Evolutionary conservation across 345 rosid genomes (phyloP).

Genomic region (Rhodamnia rubescens): DNA sequence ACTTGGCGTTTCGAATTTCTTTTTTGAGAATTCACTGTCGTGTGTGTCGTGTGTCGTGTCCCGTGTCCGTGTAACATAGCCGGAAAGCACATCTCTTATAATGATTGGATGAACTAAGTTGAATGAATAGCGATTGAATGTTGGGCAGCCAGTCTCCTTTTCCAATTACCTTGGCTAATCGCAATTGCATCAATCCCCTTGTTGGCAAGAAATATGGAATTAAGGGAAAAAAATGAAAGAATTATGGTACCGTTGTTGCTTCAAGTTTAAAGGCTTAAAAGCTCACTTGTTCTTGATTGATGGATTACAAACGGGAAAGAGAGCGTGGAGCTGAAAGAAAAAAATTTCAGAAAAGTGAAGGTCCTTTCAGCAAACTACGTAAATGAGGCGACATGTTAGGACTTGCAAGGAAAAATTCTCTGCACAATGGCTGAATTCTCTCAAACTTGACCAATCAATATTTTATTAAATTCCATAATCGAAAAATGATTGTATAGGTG

Average conservation of each 20-base stretch:
- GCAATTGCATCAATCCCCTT: neutral
- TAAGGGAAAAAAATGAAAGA: neutral
- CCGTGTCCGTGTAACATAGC: too few relatives aligned
- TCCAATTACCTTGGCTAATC: neutral
- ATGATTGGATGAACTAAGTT: neutral
- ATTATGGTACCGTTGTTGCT: neutral
- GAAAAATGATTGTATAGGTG: neutral
- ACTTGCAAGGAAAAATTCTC: neutral
- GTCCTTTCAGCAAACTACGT: neutral
- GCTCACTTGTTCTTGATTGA: neutral
- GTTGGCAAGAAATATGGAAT: neutral
- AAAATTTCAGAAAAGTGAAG: neutral
- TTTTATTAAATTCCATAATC: neutral
- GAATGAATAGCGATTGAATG: neutral
- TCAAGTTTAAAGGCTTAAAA: neutral
- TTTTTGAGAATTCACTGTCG: too few relatives aligned
- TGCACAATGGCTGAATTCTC: neutral
- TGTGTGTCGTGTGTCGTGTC: too few relatives aligned
- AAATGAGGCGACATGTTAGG: neutral
- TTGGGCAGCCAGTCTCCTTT: neutral
- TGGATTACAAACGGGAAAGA: neutral
- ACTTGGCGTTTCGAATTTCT: too few relatives aligned
- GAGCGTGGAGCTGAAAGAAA: neutral
- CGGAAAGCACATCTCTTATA: neutral
- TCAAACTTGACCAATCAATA: neutral